A percentile compares a stretch with the other conserved stretches of the same genome.
phyloP scores from a whole-genome alignment of 2,329 filamentous ascomycete genomes.

The Lasiodiplodia sp. region DNA sequence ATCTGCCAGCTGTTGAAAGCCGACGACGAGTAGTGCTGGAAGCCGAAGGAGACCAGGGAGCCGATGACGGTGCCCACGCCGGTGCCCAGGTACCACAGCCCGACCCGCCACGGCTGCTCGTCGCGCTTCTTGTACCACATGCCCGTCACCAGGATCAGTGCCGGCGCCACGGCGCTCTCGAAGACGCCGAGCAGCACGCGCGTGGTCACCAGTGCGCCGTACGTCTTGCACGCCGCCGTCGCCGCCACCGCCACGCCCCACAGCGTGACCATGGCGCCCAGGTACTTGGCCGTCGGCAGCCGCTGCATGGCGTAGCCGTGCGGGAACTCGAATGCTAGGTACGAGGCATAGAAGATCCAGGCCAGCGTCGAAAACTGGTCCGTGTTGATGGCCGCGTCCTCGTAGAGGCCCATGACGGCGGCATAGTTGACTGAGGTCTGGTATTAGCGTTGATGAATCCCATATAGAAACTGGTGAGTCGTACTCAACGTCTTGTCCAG shows the following conservation, averaged over 20 bases:
- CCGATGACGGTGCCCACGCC: constrained; percentile 58
- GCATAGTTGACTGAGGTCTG: constrained; percentile 48
- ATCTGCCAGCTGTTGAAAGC: constrained; percentile 39
- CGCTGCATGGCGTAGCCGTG: constrained; percentile 60
- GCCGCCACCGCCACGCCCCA: constrained; percentile 59
- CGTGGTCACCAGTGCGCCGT: constrained; percentile 57
- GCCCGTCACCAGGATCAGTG: constrained; percentile 62
- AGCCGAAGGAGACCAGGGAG: constrained; percentile 45
- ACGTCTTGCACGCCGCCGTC: constrained; percentile 60
- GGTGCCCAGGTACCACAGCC: constrained; percentile 72
- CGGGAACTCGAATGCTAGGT: constrained; percentile 49
- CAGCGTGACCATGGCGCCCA: constrained; percentile 52
- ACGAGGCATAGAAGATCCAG: constrained; percentile 47
- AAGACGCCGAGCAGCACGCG: constrained; percentile 62
- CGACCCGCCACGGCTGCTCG: constrained; percentile 69
- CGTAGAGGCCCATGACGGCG: constrained; percentile 51
- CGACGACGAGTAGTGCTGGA: constrained; percentile 40
- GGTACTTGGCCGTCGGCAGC: constrained; percentile 61
- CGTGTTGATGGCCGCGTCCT: constrained; percentile 44
- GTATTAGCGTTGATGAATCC: constrained; percentile 18
- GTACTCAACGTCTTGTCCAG: constrained; percentile 40
- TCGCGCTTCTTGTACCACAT: constrained; percentile 60
- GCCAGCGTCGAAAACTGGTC: constrained; percentile 47
- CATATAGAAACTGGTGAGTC: not conserved
- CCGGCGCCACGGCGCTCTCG: constrained; percentile 62